Evolutionary conservation across 106 monocot species (phyloP).

Genomic region (Iris macrosiphon): DNA sequence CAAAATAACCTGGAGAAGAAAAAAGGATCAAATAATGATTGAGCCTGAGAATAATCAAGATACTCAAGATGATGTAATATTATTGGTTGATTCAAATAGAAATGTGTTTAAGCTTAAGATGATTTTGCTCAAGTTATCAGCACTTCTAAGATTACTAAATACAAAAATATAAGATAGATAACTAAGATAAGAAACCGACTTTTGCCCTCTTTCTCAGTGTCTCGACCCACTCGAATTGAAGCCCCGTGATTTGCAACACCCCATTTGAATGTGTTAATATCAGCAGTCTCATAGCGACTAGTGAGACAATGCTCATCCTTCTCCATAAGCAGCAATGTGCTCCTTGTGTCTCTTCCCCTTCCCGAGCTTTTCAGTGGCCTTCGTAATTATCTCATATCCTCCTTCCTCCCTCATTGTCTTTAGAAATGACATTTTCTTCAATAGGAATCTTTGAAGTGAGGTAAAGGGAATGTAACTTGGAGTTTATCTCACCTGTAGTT

Average conservation of each 20-base stretch:
- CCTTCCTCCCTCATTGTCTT: conserved; percentile 58
- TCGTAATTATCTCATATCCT: conserved; percentile 53
- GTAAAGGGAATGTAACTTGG: not conserved
- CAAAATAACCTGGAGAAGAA: conserved; percentile 6
- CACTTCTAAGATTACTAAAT: too few species aligned
- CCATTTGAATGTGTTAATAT: conserved; percentile 72
- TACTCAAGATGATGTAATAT: too few species aligned
- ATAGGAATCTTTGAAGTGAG: not conserved
- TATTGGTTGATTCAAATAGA: too few species aligned
- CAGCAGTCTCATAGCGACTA: conserved; percentile 65
- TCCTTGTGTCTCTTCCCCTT: conserved; percentile 51
- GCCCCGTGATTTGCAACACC: conserved; percentile 48
- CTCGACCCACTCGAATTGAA: conserved; percentile 39
- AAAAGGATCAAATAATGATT: too few species aligned
- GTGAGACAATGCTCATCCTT: conserved; percentile 79
- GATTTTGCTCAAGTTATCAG: too few species aligned
- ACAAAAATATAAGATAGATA: too few species aligned
- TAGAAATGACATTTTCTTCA: not conserved
- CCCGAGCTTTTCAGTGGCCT: conserved; percentile 70
- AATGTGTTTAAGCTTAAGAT: too few species aligned
- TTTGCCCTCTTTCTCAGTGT: conserved; percentile 46
- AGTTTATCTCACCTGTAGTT: conserved; percentile 40
- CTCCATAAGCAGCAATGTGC: conserved; percentile 71
- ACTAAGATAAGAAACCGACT: conserved; percentile 16
- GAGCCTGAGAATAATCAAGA: too few species aligned